Conservation (phyloP, 2,329 filamentous ascomycete genomes). For the Helotiales sp. region DNA sequence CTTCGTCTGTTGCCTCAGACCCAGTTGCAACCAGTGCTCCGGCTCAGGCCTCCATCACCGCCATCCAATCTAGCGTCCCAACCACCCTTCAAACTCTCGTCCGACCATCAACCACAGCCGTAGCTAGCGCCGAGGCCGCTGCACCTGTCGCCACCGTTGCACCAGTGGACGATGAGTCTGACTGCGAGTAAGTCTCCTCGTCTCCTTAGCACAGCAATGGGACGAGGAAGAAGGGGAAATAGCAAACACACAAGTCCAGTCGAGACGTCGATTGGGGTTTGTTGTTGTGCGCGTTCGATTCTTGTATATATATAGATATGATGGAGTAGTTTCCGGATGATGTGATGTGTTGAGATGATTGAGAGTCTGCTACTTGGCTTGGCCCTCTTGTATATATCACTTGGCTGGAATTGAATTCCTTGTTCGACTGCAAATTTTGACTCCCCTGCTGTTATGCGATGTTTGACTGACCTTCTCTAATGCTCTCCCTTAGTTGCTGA, state of each 20-base stretch:
- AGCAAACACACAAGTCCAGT: not conserved
- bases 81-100: slow-evolving; percentile 12
- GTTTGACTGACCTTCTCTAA: too few relatives aligned
- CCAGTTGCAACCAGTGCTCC: slow-evolving; percentile 1
- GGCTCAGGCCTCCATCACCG: not conserved
- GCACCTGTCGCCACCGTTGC: not conserved
- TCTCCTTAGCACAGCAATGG: not conserved
- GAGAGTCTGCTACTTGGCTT: not conserved
- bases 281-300: not conserved
- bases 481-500: too few relatives aligned
- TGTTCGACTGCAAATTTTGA: not conserved
- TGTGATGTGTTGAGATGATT: not conserved
- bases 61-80: not conserved
- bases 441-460: too few relatives aligned
- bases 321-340: not conserved
- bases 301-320: slow-evolving; percentile 10
- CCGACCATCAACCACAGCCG: not conserved
- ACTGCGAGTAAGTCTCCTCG: not conserved
- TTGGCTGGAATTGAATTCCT: slow-evolving; percentile 18
- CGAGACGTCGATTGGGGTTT: not conserved
- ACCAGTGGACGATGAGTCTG: not conserved
- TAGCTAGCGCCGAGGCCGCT: not conserved
- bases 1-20: slow-evolving; percentile 2
- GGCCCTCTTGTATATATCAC: slow-evolving; percentile 11
- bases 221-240: not conserved